Conservation (phyloP, 2,329 filamentous ascomycete genomes). For the Emergomyces orientalis region DNA sequence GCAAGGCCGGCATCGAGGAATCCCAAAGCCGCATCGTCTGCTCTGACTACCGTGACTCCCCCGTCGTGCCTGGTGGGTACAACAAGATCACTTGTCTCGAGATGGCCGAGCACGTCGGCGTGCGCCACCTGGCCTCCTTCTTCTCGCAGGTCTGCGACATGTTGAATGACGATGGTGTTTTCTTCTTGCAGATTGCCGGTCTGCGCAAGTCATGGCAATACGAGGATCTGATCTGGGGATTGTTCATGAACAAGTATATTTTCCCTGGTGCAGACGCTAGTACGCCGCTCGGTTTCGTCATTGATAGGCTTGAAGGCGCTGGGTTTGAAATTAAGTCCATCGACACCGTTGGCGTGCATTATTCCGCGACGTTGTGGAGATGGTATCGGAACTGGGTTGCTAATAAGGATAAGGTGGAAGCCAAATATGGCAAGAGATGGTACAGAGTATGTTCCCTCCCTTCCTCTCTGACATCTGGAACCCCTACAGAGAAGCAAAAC, state of each 20-base stretch:
- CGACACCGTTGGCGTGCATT: conserved; percentile 93
- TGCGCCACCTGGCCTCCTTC: conserved; percentile 76
- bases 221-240: conserved; percentile 93
- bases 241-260: conserved; percentile 99
- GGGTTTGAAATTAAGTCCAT: conserved; percentile 86
- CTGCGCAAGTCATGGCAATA: conserved; percentile 95
- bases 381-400: conserved; percentile 99
- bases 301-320: conserved; percentile 73
- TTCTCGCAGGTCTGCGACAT: conserved; percentile 83
- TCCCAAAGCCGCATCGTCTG: conserved; percentile 86
- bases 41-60: conserved; percentile 95
- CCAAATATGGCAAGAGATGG: conserved; percentile 93
- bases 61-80: conserved; percentile 66
- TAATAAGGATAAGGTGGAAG: conserved; percentile 84
- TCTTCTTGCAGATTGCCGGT: conserved; percentile 93
- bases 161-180: conserved; percentile 90
- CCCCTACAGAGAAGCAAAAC: neutral
- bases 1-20: conserved; percentile 70
- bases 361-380: conserved; percentile 90
- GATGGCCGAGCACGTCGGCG: conserved; percentile 98
- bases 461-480: conserved; percentile 10
- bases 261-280: conserved; percentile 96
- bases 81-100: conserved; percentile 96
- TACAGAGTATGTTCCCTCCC: conserved; percentile 63
- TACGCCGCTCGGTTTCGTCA: conserved; percentile 79